Percentiles rank a stretch among this genome's conserved stretches.
These are phyloP conservation scores for Carex littledalei DNA, from an alignment of 176 grass and related monocot species.

Conservation along the genomic window DNA sequence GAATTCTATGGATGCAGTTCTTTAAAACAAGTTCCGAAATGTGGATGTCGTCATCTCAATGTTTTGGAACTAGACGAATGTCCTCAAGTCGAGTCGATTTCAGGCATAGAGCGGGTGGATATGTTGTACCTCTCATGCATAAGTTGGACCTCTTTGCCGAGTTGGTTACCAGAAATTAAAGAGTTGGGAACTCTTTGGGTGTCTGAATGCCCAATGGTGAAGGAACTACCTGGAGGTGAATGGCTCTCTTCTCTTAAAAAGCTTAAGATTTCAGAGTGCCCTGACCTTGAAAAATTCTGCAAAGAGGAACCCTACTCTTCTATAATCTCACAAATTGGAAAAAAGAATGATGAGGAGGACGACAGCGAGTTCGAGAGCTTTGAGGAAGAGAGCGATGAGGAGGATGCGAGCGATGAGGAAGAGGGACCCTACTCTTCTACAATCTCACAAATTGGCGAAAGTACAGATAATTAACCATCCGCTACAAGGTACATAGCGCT, in stretches of 20 bases:
- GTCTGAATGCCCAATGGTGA: not conserved
- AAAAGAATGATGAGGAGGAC: too few species aligned
- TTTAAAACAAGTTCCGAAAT: not conserved
- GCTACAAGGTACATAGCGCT: not conserved
- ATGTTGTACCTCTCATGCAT: not conserved
- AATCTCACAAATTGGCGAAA: too few species aligned
- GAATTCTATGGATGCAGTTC: not conserved
- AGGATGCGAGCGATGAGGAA: too few species aligned
- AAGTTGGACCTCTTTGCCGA: not conserved
- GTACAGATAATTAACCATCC: too few species aligned
- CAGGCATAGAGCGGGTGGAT: not conserved
- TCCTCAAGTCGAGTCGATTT: not conserved
- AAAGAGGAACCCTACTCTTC: not conserved
- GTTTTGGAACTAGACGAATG: not conserved
- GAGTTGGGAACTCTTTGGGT: not conserved
- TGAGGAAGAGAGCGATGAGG: too few species aligned
- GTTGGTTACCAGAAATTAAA: not conserved
- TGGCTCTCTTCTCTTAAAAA: not conserved
- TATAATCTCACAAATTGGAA: too few species aligned
- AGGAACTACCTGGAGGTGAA: not conserved
- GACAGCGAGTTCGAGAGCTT: too few species aligned
- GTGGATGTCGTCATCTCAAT: not conserved
- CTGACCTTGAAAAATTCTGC: not conserved
- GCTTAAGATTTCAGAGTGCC: not conserved
- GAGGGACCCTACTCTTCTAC: too few species aligned